These are phyloP conservation scores for Ascochyta rabiei DNA, from an alignment of 2,329 filamentous ascomycete species.

Conservation along the genomic window DNA sequence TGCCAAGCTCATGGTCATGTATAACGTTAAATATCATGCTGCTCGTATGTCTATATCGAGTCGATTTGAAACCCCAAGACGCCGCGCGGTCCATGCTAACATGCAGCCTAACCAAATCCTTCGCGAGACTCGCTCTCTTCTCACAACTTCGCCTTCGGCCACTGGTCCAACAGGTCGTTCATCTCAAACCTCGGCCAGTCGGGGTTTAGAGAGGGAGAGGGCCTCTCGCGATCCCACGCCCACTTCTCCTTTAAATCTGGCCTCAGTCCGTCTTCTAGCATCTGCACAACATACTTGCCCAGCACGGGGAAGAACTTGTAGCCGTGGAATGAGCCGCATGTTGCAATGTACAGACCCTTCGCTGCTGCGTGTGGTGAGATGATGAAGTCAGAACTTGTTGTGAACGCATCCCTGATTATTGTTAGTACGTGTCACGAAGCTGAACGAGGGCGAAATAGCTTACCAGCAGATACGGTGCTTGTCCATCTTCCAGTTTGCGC, in stretches of 20 bases:
- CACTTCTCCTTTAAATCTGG: constrained; percentile 66
- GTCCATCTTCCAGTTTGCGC: constrained; percentile 62
- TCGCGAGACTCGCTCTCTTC: background rate
- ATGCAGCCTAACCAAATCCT: constrained; percentile 1
- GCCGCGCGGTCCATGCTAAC: constrained; percentile 12
- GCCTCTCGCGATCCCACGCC: constrained; percentile 64
- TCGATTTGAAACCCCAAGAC: background rate
- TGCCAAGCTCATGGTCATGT: background rate
- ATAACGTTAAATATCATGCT: background rate
- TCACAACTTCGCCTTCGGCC: constrained; percentile 41
- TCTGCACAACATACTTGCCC: constrained; percentile 60
- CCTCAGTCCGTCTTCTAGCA: constrained; percentile 51
- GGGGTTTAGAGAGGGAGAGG: constrained; percentile 57
- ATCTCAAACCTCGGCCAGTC: constrained; percentile 66
- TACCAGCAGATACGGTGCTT: constrained; percentile 72
- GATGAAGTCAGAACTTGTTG: constrained; percentile 61
- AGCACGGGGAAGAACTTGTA: constrained; percentile 67
- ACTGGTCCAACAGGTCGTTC: constrained; percentile 55
- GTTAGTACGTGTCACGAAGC: constrained; percentile 32
- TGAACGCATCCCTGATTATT: constrained; percentile 66
- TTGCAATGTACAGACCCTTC: constrained; percentile 60
- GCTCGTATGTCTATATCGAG: background rate
- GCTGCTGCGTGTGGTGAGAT: constrained; percentile 58
- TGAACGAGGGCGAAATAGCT: constrained; percentile 9
- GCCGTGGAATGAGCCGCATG: constrained; percentile 65